Evolutionary conservation across 2,329 filamentous ascomycete species (phyloP).

Genomic region (Exophiala xenobiotica): DNA sequence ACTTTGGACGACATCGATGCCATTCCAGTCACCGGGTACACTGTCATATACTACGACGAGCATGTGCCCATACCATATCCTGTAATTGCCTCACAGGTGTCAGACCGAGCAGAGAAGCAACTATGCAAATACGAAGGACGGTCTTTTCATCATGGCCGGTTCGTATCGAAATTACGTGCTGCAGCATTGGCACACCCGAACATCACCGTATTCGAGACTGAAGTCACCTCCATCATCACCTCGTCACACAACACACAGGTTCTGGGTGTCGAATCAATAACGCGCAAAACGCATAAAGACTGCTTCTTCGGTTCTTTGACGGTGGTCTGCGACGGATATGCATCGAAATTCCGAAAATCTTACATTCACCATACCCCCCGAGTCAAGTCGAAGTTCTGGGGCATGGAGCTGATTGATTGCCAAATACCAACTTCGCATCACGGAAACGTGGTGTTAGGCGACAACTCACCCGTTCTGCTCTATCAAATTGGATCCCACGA

Average conservation of each 20-base stretch:
- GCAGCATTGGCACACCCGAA: conserved; percentile 74
- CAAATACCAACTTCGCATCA: conserved; percentile 71
- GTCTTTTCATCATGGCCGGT: conserved; percentile 90
- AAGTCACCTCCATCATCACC: conserved; percentile 72
- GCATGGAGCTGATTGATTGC: conserved; percentile 86
- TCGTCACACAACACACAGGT: conserved; percentile 69
- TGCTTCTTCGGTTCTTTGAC: conserved; percentile 88
- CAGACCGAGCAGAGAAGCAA: conserved; percentile 23
- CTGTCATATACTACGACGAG: conserved; percentile 76
- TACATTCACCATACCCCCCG: conserved; percentile 66
- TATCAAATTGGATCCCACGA: conserved; percentile 97
- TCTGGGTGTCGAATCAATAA: conserved; percentile 76
- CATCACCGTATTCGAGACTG: conserved; percentile 88
- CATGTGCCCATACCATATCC: conserved; percentile 79
- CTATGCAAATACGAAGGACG: conserved; percentile 66
- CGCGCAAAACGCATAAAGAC: conserved; percentile 62
- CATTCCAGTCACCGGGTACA: conserved; percentile 78
- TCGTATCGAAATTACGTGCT: conserved; percentile 77
- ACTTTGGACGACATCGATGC: conserved; percentile 89
- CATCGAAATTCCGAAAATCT: conserved; percentile 83
- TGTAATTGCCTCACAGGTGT: conserved; percentile 43
- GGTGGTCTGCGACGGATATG: conserved; percentile 88
- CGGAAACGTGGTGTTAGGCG: conserved; percentile 84
- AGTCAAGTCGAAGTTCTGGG: conserved; percentile 86
- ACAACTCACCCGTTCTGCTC: conserved; percentile 75